Evolutionary conservation across 2,329 filamentous ascomycete genomes (phyloP).

Genomic region (Penicillium sp.): DNA sequence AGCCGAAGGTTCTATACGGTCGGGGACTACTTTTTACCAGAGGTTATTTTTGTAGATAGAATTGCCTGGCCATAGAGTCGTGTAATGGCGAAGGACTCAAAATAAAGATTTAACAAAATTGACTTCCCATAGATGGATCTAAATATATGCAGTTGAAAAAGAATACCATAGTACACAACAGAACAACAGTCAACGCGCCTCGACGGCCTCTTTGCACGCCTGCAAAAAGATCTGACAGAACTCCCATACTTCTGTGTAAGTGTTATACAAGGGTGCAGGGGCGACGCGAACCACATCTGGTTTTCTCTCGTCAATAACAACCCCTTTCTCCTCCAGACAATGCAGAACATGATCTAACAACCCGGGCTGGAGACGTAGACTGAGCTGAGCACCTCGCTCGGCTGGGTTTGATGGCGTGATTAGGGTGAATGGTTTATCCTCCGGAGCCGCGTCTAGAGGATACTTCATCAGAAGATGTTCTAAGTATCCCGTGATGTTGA

Average conservation of each 20-base stretch:
- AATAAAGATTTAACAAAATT: not conserved
- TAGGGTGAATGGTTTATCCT: constrained; percentile 54
- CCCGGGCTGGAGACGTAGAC: constrained; percentile 66
- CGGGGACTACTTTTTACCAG: not conserved
- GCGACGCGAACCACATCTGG: constrained; percentile 83
- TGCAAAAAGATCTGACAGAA: constrained; percentile 58
- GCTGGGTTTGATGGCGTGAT: constrained; percentile 69
- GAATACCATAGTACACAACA: not conserved
- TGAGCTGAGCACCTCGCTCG: constrained; percentile 76
- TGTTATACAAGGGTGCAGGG: constrained; percentile 81
- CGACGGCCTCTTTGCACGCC: constrained; percentile 47
- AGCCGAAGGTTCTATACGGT: constrained; percentile 15
- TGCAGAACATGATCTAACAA: constrained; percentile 68
- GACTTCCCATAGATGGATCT: not conserved
- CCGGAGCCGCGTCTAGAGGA: constrained; percentile 28
- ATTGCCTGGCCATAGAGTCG: not conserved
- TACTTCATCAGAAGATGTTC: constrained; percentile 61
- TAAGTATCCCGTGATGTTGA: constrained; percentile 73
- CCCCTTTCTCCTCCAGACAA: constrained; percentile 64
- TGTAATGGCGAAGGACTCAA: not conserved
- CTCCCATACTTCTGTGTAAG: constrained; percentile 68
- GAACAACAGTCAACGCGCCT: constrained; percentile 7
- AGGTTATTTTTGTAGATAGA: not conserved
- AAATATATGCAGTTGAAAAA: not conserved
- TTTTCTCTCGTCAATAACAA: constrained; percentile 79